Conservation (phyloP, 192 early-diverging fungal species). For the Funneliformis mosseae region DNA sequence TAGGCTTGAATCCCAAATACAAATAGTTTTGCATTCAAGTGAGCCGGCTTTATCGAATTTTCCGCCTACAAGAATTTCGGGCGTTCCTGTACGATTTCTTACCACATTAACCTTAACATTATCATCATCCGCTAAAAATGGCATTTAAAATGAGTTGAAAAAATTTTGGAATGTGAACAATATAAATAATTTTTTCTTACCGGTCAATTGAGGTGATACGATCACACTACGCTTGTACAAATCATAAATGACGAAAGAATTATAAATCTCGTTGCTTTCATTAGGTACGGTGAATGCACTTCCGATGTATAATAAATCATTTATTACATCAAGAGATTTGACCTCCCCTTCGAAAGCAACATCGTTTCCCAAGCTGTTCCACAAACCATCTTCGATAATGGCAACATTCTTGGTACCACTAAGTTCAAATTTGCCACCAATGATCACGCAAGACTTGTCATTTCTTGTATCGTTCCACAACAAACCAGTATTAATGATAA, state of each 20-base stretch:
- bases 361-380: conserved; percentile 38
- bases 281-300: conserved; percentile 48
- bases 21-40: conserved; percentile 32
- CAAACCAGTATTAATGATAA: conserved; percentile 52
- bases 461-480: conserved; percentile 55
- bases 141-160: neutral
- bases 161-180: neutral
- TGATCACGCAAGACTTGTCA: conserved; percentile 43
- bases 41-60: conserved; percentile 54
- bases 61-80: conserved; percentile 53
- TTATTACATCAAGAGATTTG: conserved; percentile 48
- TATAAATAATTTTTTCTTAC: conserved; percentile 33
- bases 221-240: conserved; percentile 41
- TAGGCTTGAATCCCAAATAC: conserved; percentile 26
- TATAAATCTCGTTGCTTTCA: conserved; percentile 31
- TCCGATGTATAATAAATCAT: conserved; percentile 60
- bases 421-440: conserved; percentile 61
- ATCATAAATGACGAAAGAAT: conserved; percentile 54
- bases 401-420: conserved; percentile 48
- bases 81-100: conserved; percentile 31
- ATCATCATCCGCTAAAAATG: conserved; percentile 16
- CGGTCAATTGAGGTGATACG: conserved; percentile 29
- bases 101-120: conserved; percentile 31
- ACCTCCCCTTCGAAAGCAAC: conserved; percentile 50
- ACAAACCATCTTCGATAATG: conserved; percentile 45